phyloP scores from a whole-genome alignment of 768 basidiomycete species.

The Pleurotus djamor region DNA sequence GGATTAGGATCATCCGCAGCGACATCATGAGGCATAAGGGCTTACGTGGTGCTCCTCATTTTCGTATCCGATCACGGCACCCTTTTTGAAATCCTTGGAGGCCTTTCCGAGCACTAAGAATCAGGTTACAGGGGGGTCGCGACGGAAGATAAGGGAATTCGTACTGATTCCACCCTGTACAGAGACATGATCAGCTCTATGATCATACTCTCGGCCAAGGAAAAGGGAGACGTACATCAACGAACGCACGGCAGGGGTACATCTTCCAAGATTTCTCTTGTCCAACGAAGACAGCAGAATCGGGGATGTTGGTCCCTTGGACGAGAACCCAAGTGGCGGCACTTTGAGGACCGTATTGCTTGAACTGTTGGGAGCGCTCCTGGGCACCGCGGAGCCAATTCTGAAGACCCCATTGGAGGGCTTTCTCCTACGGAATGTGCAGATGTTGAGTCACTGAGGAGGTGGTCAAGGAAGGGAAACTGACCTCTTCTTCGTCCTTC shows the following conservation, averaged over 20 bases:
- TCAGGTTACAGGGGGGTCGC: background rate
- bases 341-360: slow-evolving; percentile 34
- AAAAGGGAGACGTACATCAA: slow-evolving; percentile 39
- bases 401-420: slow-evolving; percentile 43
- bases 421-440: no score
- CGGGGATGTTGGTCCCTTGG: slow-evolving; percentile 58
- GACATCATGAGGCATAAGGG: background rate
- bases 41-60: slow-evolving; percentile 58
- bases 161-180: slow-evolving; percentile 8
- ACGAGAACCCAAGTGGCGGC: slow-evolving; percentile 65
- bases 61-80: slow-evolving; percentile 61
- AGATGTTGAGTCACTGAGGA: background rate
- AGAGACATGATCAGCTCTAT: background rate
- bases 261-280: slow-evolving; percentile 48
- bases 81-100: slow-evolving; percentile 52
- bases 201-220: background rate
- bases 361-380: slow-evolving; percentile 47
- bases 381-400: slow-evolving; percentile 61
- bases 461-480: background rate
- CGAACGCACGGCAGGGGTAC: slow-evolving; percentile 59
- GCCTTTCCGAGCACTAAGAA: slow-evolving; percentile 66
- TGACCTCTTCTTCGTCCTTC: slow-evolving; percentile 56
- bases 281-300: slow-evolving; percentile 54
- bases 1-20: background rate
- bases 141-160: background rate